phyloP scores from a whole-genome alignment of 2,329 filamentous ascomycete genomes.

The Claviceps spartinae region DNA sequence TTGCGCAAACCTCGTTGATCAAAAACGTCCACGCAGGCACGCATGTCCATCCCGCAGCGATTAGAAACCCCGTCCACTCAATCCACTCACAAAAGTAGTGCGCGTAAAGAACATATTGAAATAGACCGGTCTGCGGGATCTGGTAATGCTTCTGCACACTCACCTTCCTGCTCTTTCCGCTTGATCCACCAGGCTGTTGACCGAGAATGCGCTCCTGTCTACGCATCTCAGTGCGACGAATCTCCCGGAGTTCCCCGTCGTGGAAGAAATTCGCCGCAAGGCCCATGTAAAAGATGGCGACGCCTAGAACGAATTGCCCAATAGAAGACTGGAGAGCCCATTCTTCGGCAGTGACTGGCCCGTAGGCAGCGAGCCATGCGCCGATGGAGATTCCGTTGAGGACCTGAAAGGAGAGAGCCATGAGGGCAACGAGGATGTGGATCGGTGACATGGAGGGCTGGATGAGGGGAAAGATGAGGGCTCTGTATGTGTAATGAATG shows the following conservation, averaged over 20 bases:
- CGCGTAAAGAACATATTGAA: conserved; percentile 71
- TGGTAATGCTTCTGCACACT: conserved; percentile 63
- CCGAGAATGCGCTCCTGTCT: conserved; percentile 32
- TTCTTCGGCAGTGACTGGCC: conserved; percentile 43
- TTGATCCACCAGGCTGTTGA: conserved; percentile 24
- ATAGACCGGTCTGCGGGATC: conserved; percentile 72
- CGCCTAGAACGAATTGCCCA: conserved; percentile 44
- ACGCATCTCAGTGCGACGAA: conserved; percentile 55
- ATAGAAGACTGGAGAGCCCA: conserved; percentile 30
- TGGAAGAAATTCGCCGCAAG: conserved; percentile 75
- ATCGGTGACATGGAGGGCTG: conserved; percentile 91
- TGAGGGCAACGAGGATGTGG: conserved; percentile 51
- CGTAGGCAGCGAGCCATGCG: conserved; percentile 72
- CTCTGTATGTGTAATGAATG: conserved; percentile 84
- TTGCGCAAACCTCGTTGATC: conserved; percentile 75
- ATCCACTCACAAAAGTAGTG: conserved; percentile 97
- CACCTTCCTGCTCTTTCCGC: conserved; percentile 5
- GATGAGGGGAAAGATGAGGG: conserved; percentile 65
- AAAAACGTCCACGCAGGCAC: conserved; percentile 70
- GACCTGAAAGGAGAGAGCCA: conserved; percentile 62
- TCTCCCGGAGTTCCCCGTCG: conserved; percentile 79
- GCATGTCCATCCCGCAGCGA: conserved; percentile 54
- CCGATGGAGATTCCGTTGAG: conserved; percentile 67
- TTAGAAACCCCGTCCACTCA: conserved; percentile 84
- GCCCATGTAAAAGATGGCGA: conserved; percentile 63